Evolutionary conservation across 108 stramenopile species (phyloP).

Genomic region (Nitzschia sp.): DNA sequence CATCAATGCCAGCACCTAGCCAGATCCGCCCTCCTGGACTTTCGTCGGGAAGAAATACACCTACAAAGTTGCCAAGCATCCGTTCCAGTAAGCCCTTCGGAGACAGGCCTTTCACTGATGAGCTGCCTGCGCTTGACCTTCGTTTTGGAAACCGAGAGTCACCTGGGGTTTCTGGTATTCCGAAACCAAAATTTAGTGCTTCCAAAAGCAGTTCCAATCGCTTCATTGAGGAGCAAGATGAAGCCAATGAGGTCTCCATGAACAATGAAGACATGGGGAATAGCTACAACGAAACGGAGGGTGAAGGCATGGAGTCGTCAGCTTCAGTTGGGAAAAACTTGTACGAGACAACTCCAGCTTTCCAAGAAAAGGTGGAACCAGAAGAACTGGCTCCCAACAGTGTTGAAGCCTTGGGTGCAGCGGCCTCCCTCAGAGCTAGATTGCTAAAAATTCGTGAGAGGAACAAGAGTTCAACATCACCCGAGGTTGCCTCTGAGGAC

Average conservation of each 20-base stretch:
- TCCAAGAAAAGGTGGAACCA: neutral
- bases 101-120: conserved; percentile 29
- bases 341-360: neutral
- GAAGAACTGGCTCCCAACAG: neutral
- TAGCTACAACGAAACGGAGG: neutral
- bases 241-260: neutral
- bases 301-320: neutral
- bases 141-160: conserved; percentile 9
- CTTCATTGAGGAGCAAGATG: neutral
- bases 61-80: conserved; percentile 10
- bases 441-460: conserved; percentile 54
- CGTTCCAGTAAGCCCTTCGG: neutral
- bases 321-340: neutral
- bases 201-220: neutral
- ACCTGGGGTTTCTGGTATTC: neutral
- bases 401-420: conserved; percentile 37
- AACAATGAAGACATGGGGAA: neutral
- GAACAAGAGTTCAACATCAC: conserved; percentile 7
- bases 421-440: conserved; percentile 57
- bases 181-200: neutral
- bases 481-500: too few relatives aligned
- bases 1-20: too few relatives aligned
- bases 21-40: neutral
- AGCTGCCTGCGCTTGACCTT: conserved; percentile 41
- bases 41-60: neutral